These are phyloP conservation scores for Phoma sp. DNA, from an alignment of 2,329 filamentous ascomycete species.

Conservation along the genomic window DNA sequence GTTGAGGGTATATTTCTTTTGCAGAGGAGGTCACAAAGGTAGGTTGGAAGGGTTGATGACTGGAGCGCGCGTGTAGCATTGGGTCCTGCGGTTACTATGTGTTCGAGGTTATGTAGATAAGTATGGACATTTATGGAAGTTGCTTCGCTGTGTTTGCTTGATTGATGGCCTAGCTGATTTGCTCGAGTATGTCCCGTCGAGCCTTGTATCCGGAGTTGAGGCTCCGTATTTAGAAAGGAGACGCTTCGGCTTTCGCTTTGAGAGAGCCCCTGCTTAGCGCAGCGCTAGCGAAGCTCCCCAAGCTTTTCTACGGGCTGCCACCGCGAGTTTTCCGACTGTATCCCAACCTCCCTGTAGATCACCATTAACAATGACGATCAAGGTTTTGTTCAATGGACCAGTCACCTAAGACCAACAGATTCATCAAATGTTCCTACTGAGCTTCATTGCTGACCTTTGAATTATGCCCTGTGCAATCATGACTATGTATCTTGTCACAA, in stretches of 20 bases:
- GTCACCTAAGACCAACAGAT: not conserved
- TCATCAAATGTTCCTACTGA: not conserved
- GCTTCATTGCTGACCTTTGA: not conserved
- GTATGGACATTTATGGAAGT: too few relatives aligned
- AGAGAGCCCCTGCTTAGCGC: not conserved
- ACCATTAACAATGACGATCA: not conserved
- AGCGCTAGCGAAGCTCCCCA: constrained; percentile 7
- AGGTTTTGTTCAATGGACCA: not conserved
- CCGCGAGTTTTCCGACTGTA: constrained; percentile 1
- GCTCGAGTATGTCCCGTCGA: not conserved
- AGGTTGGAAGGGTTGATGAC: too few relatives aligned
- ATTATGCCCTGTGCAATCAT: not conserved
- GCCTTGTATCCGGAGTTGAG: not conserved
- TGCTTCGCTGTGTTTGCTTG: too few relatives aligned
- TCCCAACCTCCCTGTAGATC: not conserved
- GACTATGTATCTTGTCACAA: not conserved
- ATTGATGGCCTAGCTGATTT: too few relatives aligned
- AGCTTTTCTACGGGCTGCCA: constrained; percentile 5
- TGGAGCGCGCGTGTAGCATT: too few relatives aligned
- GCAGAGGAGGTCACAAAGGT: too few relatives aligned
- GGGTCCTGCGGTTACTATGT: too few relatives aligned
- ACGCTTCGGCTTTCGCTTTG: not conserved
- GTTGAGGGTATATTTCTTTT: too few relatives aligned
- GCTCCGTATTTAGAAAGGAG: not conserved
- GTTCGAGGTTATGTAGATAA: too few relatives aligned